Evolutionary conservation across 306 rosid species (phyloP).

Genomic region (Vicia sativa): DNA sequence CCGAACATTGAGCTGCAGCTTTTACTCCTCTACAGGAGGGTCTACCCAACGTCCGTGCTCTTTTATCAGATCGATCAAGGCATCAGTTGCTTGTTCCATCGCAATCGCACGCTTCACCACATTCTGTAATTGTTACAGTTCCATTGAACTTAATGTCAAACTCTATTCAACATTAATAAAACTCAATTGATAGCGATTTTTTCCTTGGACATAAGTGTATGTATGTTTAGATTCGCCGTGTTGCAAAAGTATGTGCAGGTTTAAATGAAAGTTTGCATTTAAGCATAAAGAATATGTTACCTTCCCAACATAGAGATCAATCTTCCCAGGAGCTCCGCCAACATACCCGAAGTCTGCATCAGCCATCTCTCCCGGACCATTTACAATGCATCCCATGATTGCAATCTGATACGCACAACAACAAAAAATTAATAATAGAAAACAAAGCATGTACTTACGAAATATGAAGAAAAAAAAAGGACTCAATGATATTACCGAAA

Average conservation of each 20-base stretch:
- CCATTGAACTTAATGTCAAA: conserved; percentile 39
- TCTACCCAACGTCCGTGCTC: conserved; percentile 96
- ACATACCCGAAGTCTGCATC: conserved; percentile 99
- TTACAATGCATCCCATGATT: conserved; percentile 99
- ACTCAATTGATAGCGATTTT: background rate
- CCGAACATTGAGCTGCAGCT: background rate
- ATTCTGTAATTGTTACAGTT: conserved; percentile 53
- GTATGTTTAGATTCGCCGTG: background rate
- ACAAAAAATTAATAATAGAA: conserved; percentile 8
- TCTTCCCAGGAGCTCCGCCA: conserved; percentile 98
- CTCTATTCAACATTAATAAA: conserved; percentile 1
- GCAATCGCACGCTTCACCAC: conserved; percentile 93
- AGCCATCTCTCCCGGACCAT: conserved; percentile 99
- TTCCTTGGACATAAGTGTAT: background rate
- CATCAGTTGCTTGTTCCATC: conserved; percentile 92
- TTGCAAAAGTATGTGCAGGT: background rate
- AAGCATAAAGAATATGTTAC: conserved; percentile 43
- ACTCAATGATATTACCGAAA: conserved; percentile 61
- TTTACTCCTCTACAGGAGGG: conserved; percentile 74
- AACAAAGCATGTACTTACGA: conserved; percentile 5
- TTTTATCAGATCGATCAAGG: conserved; percentile 87
- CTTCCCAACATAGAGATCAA: conserved; percentile 98
- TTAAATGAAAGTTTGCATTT: background rate
- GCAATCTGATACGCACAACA: conserved; percentile 68
- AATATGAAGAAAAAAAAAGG: conserved; percentile 22